Base-by-base conservation (phyloP, 768 basidiomycete genomes). In the Tricholoma flavovirens region DNA sequence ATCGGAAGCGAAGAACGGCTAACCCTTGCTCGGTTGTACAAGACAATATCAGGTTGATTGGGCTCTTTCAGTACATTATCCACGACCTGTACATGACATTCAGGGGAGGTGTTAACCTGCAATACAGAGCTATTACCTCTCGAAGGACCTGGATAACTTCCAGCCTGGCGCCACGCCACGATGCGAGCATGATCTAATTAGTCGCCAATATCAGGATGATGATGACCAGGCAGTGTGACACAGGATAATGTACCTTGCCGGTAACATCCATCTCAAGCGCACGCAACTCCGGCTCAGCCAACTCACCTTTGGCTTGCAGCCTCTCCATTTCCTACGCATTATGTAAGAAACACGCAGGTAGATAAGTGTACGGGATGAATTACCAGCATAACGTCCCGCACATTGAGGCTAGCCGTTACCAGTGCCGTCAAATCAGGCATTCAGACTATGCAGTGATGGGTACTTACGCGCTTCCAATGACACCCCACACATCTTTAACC, bases 401-500 rank as follows among this genome's bases (percentile, higher is more conserved):
- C 93, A 60, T 86, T 86, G 61, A 90, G 66, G 4, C 83, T 85
- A 61, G 32, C 53, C 21, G 59, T 32, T 49, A 33, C 38, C 12
- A 49, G 60, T 49, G 54, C 53, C 11, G 56, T 49, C 17, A 55
- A 2, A 15, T 45, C 6, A 42, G 52, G n/a, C 43, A 54, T 51
- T 17, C 52, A 54, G 51, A 56, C 38, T 56, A 40, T 24, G 40
- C 38, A 30, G 57, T 29, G 14, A 8, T 29, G 8, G 11, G 5
- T 17, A 77, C 92, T 74, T 72, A 94, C 86, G 96, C 96, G 77
- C 91, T 93, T 33, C 93, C 91, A 57, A 98, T 88, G 58, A 98
- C 88, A 14, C 93, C 94, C 89, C 93, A 98, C 0, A 94, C 90
- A 62, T 99, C 97, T 71, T 98, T 98, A 24, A 94, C 88, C 52